phyloP scores from a whole-genome alignment of 2,329 filamentous ascomycete species.

The Eutypa lata region DNA sequence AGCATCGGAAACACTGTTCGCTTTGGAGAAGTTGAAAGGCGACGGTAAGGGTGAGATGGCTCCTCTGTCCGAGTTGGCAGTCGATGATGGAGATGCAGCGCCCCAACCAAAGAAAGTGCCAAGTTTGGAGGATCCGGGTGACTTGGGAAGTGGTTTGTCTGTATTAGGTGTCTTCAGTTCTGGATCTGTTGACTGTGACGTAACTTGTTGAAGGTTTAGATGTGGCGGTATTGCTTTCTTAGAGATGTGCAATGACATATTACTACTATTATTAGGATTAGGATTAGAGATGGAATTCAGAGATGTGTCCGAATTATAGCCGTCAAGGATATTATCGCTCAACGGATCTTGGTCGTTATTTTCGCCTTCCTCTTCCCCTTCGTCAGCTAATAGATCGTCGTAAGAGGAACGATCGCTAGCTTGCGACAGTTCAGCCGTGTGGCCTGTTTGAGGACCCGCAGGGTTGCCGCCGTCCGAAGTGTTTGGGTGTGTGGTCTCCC shows the following conservation, averaged over 20 bases:
- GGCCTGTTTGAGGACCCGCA: conserved; percentile 41
- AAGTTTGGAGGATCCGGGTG: conserved; percentile 48
- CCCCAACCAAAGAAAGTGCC: conserved; percentile 55
- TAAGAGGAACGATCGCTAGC: conserved; percentile 42
- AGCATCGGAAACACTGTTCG: conserved; percentile 37
- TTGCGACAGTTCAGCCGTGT: conserved; percentile 40
- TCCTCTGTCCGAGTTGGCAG: conserved; percentile 49
- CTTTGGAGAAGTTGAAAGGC: conserved; percentile 42
- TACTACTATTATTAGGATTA: conserved; percentile 35
- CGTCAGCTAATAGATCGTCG: conserved; percentile 31
- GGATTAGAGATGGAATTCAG: conserved; percentile 24
- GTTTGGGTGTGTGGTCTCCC: conserved; percentile 24
- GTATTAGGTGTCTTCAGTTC: conserved; percentile 37
- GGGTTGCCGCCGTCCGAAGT: conserved; percentile 33
- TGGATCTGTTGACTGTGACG: conserved; percentile 28
- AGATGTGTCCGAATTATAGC: conserved; percentile 31
- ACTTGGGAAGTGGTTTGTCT: conserved; percentile 54
- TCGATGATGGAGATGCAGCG: conserved; percentile 38
- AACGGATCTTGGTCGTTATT: conserved; percentile 34
- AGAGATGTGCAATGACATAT: conserved; percentile 45
- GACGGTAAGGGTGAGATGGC: conserved; percentile 47
- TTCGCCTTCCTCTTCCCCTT: conserved; percentile 20
- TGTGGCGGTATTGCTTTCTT: conserved; percentile 51
- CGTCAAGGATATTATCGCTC: conserved; percentile 30
- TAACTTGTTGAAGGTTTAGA: conserved; percentile 44